Percentiles rank a stretch among this genome's conserved stretches.
Evolutionary conservation across 1,284 basidiomycete genomes (phyloP).

Genomic region (Heliocybe sulcata): DNA sequence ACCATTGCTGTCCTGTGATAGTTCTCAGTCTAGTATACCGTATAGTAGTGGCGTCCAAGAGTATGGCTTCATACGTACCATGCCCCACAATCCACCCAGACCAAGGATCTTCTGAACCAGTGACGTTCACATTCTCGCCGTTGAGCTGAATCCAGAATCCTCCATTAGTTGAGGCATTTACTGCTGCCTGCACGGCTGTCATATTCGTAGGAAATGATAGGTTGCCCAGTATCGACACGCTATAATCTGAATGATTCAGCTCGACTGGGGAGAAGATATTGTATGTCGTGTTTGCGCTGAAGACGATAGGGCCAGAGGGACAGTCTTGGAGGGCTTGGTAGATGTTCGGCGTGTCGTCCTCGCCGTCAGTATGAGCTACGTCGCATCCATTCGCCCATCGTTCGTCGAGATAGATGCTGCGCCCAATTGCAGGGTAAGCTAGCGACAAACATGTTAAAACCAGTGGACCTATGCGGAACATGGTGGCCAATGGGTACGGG

Average conservation of each 20-base stretch:
- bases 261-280: not conserved
- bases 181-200: not conserved
- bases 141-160: not conserved
- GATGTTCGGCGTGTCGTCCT: constrained; percentile 1
- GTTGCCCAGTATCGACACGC: not conserved
- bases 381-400: not conserved
- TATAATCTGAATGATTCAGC: not conserved
- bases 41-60: not conserved
- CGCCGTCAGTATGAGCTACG: not conserved
- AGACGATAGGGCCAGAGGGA: not conserved
- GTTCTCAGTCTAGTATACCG: too few relatives aligned
- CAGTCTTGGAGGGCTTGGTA: not conserved
- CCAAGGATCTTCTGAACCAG: not conserved
- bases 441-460: not conserved
- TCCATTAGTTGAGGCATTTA: not conserved
- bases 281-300: not conserved
- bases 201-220: not conserved
- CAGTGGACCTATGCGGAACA: not conserved
- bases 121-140: not conserved
- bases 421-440: not conserved
- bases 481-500: not conserved
- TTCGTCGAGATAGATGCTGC: not conserved
- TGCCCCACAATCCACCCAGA: not conserved
- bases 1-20: constrained; percentile 39
- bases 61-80: not conserved